Evolutionary conservation across 108 stramenopile genomes (phyloP).

Genomic region (Cyclostephanos invisitatus): DNA sequence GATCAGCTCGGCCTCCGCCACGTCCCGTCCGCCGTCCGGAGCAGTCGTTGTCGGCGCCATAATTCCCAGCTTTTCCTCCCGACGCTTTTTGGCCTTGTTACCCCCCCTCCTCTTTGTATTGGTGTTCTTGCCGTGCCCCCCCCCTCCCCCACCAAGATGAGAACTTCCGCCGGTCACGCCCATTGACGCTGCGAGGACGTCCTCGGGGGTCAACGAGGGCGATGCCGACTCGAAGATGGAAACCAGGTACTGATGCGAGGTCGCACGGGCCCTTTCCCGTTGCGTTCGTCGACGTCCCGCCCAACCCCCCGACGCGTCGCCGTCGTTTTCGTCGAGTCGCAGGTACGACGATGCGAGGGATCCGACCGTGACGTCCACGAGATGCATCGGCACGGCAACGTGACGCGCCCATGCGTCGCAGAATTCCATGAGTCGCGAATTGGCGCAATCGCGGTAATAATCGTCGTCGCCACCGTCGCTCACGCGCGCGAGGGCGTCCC

Average conservation of each 20-base stretch:
- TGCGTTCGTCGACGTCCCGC: neutral
- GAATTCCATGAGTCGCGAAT: slow-evolving; percentile 23
- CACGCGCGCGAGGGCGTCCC: slow-evolving; percentile 33
- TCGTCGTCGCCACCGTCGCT: neutral
- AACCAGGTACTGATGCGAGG: slow-evolving; percentile 62
- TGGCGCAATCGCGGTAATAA: slow-evolving; percentile 11
- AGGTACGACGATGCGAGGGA: slow-evolving; percentile 30
- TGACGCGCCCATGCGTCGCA: slow-evolving; percentile 77
- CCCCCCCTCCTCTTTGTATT: slow-evolving; percentile 64
- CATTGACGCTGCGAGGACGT: slow-evolving; percentile 61
- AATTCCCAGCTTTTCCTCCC: slow-evolving; percentile 56
- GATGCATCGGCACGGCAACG: slow-evolving; percentile 60
- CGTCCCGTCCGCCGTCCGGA: slow-evolving; percentile 12
- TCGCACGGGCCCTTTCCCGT: slow-evolving; percentile 21
- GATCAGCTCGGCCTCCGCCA: slow-evolving; percentile 59
- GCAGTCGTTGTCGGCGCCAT: slow-evolving; percentile 33
- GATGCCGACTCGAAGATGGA: slow-evolving; percentile 75
- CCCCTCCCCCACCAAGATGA: slow-evolving; percentile 4
- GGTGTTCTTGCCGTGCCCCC: slow-evolving; percentile 20
- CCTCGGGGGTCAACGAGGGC: slow-evolving; percentile 56
- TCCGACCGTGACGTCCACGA: slow-evolving; percentile 47
- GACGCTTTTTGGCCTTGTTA: slow-evolving; percentile 68
- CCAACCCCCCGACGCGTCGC: neutral
- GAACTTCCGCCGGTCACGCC: slow-evolving; percentile 36
- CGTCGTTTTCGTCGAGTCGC: slow-evolving; percentile 8